Conservation (phyloP, 2,329 filamentous ascomycete genomes). For the Pyrenophora seminiperda region DNA sequence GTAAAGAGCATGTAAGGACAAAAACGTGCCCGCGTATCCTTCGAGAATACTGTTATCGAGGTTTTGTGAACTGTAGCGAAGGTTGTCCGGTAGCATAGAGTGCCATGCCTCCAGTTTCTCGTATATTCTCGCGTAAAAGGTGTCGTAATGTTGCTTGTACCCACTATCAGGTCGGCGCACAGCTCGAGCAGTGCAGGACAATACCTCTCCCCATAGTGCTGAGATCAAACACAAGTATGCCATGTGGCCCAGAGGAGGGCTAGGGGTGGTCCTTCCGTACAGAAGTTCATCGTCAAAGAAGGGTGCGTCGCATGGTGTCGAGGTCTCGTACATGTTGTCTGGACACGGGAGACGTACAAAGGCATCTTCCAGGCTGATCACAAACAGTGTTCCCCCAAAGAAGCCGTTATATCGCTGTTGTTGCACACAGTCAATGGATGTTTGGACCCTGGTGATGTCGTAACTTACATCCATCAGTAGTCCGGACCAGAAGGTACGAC, state of each 20-base stretch:
- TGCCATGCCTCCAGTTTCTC: constrained; percentile 64
- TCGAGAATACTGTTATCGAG: constrained; percentile 60
- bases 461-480: constrained; percentile 68
- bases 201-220: constrained; percentile 69
- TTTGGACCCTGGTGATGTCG: constrained; percentile 37
- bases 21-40: constrained; percentile 63
- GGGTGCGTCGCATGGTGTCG: constrained; percentile 62
- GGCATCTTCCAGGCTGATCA: constrained; percentile 67
- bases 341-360: constrained; percentile 70
- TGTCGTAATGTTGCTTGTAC: constrained; percentile 56
- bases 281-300: constrained; percentile 63
- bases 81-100: constrained; percentile 59
- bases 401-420: constrained; percentile 64
- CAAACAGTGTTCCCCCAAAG: constrained; percentile 56
- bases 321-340: constrained; percentile 65
- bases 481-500: constrained; percentile 74
- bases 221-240: constrained; percentile 67
- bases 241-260: constrained; percentile 55
- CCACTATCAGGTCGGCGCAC: constrained; percentile 51
- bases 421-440: constrained; percentile 37
- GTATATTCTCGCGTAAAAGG: constrained; percentile 59
- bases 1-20: constrained; percentile 70
- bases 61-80: constrained; percentile 62
- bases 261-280: constrained; percentile 36
- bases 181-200: constrained; percentile 63